Percentiles rank a stretch among this genome's conserved stretches.
Conservation (phyloP, 352 stramenopile species). For the Globisporangium irregulare region DNA sequence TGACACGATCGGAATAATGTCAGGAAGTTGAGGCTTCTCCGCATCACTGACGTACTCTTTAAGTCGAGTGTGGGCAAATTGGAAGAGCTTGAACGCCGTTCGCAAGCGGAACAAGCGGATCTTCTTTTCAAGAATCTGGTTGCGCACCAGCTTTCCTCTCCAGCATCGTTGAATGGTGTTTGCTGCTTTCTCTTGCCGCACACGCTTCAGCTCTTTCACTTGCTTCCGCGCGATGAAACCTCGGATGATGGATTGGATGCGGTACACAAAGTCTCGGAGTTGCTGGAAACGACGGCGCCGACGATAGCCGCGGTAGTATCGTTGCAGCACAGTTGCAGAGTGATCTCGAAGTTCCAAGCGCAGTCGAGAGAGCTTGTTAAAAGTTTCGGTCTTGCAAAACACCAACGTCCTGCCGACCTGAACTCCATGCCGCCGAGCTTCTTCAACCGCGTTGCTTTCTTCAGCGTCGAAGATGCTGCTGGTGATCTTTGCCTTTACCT, state of each 20-base stretch:
- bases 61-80: slow-evolving; percentile 3
- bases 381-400: slow-evolving; percentile 60
- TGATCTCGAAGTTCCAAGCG: slow-evolving; percentile 35
- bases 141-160: slow-evolving; percentile 20
- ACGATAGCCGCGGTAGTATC: slow-evolving; percentile 41
- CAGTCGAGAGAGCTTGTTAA: slow-evolving; percentile 52
- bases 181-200: slow-evolving; percentile 29
- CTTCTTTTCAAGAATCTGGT: slow-evolving; percentile 21
- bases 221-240: slow-evolving; percentile 38
- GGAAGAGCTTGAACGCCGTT: slow-evolving; percentile 33
- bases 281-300: slow-evolving; percentile 35
- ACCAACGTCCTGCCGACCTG: slow-evolving; percentile 63
- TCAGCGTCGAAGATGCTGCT: slow-evolving; percentile 7
- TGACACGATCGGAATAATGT: not conserved
- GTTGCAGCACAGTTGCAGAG: slow-evolving; percentile 41
- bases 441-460: slow-evolving; percentile 1
- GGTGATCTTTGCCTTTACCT: not conserved
- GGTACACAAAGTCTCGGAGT: slow-evolving; percentile 29
- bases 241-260: slow-evolving; percentile 44
- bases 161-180: slow-evolving; percentile 30
- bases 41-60: slow-evolving; percentile 3
- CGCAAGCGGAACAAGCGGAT: slow-evolving; percentile 32
- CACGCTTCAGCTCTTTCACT: slow-evolving; percentile 27
- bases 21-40: not conserved
- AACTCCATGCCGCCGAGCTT: slow-evolving; percentile 31